Base-by-base conservation (phyloP, 1,284 basidiomycete genomes). In the Pholiota adiposa region DNA sequence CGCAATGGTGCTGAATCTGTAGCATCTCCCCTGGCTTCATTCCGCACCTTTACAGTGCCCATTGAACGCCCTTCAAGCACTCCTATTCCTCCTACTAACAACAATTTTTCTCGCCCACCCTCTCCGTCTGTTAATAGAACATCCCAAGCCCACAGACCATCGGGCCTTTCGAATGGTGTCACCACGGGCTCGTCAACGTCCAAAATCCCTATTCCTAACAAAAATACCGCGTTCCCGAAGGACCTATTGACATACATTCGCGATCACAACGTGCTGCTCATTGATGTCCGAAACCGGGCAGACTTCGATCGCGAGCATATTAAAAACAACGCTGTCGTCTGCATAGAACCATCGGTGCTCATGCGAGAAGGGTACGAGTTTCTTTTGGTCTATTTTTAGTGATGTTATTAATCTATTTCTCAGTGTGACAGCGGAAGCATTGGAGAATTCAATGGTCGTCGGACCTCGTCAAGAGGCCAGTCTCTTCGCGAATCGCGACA, bases 341-440 rank as follows among this genome's bases (percentile, higher is more conserved):
- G 94, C 75, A 83, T 98, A 36, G 96, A 98, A 73, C 93, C 94
- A 5, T 83, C 84, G 1, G 84, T 95, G 2, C 78, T 97, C 34
- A 70, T 79, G 59, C 83, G 93, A 41, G 77, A 85, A 58, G 84
- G 82, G 92, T 94, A 72, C 75, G 88, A n/a, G n/a, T n/a, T 79
- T 53, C 46, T 58, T n/a, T 36, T 40, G 21, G 12, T 59, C 51
- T 50, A 49, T 25, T 44, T 51, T 34, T 36, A 48, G 1, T 18
- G 18, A 31, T 40, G 14, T 56, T 36, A 44, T 41, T 60, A 29
- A 71, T 36, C 36, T 16, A 44, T 31, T 50, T 36, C 21, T 8
- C 69, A 95, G 93, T 41, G 80, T 95, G 62, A 83, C 82, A 6
- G 84, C 87, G 2, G 73, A 81, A 27, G 80, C 81, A 18, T 84